Conservation (phyloP, 192 early-diverging fungal species). For the Coemansia sp. region DNA sequence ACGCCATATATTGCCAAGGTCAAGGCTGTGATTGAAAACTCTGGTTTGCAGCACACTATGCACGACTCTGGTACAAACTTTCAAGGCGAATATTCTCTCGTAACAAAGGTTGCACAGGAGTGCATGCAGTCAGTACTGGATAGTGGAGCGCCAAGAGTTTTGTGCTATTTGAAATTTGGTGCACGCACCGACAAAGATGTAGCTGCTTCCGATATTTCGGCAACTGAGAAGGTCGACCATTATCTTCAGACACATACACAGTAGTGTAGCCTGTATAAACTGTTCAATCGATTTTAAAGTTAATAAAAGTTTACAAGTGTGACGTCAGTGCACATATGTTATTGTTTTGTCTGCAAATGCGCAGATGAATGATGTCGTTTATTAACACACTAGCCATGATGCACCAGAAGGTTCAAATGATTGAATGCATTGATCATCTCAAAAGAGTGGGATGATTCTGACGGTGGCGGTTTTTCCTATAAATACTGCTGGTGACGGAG, state of each 20-base stretch:
- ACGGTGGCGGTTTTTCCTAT: too few species aligned
- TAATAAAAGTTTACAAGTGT: not conserved
- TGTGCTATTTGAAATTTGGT: constrained; percentile 48
- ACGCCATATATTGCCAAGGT: constrained; percentile 46
- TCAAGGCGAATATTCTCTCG: constrained; percentile 46
- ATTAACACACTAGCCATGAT: too few species aligned
- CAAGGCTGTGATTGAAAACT: constrained; percentile 35
- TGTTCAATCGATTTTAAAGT: not conserved
- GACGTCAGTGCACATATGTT: too few species aligned
- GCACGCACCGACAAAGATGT: constrained; percentile 49
- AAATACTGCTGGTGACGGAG: too few species aligned
- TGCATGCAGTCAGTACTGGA: constrained; percentile 52
- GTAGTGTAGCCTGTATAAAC: not conserved
- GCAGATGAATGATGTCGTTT: too few species aligned
- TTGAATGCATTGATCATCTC: too few species aligned
- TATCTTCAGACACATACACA: constrained; percentile 10
- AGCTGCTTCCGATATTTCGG: constrained; percentile 17
- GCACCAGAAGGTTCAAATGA: too few species aligned
- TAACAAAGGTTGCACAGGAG: constrained; percentile 27
- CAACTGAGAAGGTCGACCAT: constrained; percentile 32
- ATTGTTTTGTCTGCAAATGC: too few species aligned
- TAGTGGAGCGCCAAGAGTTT: constrained; percentile 40
- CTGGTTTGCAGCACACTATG: constrained; percentile 50
- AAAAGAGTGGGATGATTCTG: too few species aligned
- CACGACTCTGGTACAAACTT: constrained; percentile 52